Percentiles rank a stretch among this genome's conserved stretches.
These are phyloP conservation scores for Irpex lacteus DNA, from an alignment of 1,284 basidiomycete genomes.

Conservation along the genomic window DNA sequence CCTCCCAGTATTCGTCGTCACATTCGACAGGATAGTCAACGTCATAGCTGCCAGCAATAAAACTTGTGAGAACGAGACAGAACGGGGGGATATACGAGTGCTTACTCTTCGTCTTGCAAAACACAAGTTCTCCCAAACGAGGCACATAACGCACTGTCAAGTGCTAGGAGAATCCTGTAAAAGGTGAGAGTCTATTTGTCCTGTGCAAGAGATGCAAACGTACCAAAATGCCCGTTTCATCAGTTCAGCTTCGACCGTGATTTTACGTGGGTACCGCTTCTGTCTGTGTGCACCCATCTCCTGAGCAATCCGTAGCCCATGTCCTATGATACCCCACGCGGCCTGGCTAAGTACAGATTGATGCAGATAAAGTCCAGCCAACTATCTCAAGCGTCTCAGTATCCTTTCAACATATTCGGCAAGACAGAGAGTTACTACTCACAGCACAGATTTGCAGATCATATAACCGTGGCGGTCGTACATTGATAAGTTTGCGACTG, in stretches of 20 bases:
- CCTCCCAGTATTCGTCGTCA: slow-evolving; percentile 73
- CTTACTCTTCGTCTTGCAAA: slow-evolving; percentile 80
- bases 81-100: not conserved
- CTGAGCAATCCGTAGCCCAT: slow-evolving; percentile 46
- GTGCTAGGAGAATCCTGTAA: slow-evolving; percentile 52
- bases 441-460: slow-evolving; percentile 58
- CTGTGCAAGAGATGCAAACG: slow-evolving; percentile 3
- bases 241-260: slow-evolving; percentile 43
- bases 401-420: slow-evolving; percentile 21
- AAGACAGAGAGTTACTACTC: slow-evolving; percentile 38
- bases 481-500: slow-evolving; percentile 48
- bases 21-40: slow-evolving; percentile 66
- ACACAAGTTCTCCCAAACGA: slow-evolving; percentile 75
- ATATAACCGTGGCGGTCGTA: slow-evolving; percentile 56
- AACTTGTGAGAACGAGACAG: not conserved
- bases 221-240: slow-evolving; percentile 74
- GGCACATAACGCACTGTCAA: slow-evolving; percentile 64
- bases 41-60: slow-evolving; percentile 53
- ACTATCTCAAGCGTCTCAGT: slow-evolving; percentile 17
- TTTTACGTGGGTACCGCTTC: slow-evolving; percentile 25
- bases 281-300: slow-evolving; percentile 41
- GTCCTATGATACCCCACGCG: slow-evolving; percentile 47
- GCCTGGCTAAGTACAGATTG: slow-evolving; percentile 45
- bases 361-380: slow-evolving; percentile 35
- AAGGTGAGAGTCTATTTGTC: not conserved